Base-by-base conservation (phyloP, 768 basidiomycete genomes). In the Mycena rebaudengoi region DNA sequence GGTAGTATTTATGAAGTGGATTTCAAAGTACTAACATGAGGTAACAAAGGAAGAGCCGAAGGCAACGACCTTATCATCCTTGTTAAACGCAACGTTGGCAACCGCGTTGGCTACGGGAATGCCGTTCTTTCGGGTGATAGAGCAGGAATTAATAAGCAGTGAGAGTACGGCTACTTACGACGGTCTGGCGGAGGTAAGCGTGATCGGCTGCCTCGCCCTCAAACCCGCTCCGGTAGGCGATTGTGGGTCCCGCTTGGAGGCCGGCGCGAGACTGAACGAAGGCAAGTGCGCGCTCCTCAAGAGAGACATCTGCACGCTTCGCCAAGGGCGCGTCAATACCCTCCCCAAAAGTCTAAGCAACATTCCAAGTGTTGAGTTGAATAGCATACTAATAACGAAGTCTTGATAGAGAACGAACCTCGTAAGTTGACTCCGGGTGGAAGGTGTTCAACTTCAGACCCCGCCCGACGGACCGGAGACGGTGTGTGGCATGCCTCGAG, bases 31-130 rank as follows among this genome's bases (percentile, higher is more conserved):
- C n/a, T n/a, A n/a, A n/a, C n/a, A n/a, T n/a, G n/a, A n/a, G n/a
- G n/a, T n/a, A n/a, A 78, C 72, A 52, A 79, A 77, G 5, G 76
- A 78, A 14, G 74, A 74, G 7, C 73, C 75, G 60, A 72, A 74
- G 1, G 76, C 70, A 14, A 77, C 70, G 26, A 79, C 67, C 37
- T 71, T 64, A 2, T 69, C 60, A 28, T 73, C 48, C 48, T 29
- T 30, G 48, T 50, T 74, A 63, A 75, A 77, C 0, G 74, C 77
- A n/a, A 79, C 71, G 43, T 78, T 78, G 10, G 75, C 76, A 14
- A 78, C 76, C 20, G 76, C 74, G 52, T 79, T 78, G 4, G 73
- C 71, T 39, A 78, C 68, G 1, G 73, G 73, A 29, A 79, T 72
- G 1, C 73, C 74, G 33, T 78, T 65, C 78, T 79, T n/a, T n/a